Base-by-base conservation (phyloP, 176 grass and related monocot species). In the Sorghum bicolor region DNA sequence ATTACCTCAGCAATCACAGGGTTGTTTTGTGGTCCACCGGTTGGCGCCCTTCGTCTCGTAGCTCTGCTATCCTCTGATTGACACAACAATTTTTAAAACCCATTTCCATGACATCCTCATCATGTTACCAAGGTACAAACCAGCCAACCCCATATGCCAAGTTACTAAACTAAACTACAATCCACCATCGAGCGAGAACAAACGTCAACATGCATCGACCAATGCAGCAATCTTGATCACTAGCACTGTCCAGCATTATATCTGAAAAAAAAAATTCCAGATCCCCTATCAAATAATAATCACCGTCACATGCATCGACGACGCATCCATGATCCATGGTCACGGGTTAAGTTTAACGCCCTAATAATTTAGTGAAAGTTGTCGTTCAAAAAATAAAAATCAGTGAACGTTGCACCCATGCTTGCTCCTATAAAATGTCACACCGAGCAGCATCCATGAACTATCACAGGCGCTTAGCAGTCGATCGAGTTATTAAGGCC, bases 261-360 rank as follows among this genome's bases (percentile, higher is more conserved):
- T 10, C n/a, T 29, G 70, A 17, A 38, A 64, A 3, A 36, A 36
- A 36, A n/a, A 24, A 8, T 40, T 74, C 77, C 25, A 67, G 78
- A 75, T 67, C 76, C 24, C 33, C 45, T 70, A 57, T 36, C 30
- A 26, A 61, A 61, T 2, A 61, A 61, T 41, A n/a, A 73, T 41
- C 85, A 8, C 72, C 3, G 3, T 68, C 70, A 87, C 72, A 77
- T 87, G 85, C 79, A 50, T n/a, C n/a, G n/a, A n/a, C n/a, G n/a
- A n/a, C n/a, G n/a, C n/a, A n/a, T n/a, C n/a, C n/a, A n/a, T n/a
- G n/a, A n/a, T 31, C 28, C 71, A 74, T 31, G 15, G 15, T 74
- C 43, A 74, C 71, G 71, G 71, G 71, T n/a, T n/a, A 74, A 31
- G 8, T 4, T 50, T 74, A 74, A 50, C 22, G 33, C 4, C 53